Evolutionary conservation across 345 rosid species (phyloP), one percentile per base, ranked within the genome.

Genomic region (Linum tenue): DNA sequence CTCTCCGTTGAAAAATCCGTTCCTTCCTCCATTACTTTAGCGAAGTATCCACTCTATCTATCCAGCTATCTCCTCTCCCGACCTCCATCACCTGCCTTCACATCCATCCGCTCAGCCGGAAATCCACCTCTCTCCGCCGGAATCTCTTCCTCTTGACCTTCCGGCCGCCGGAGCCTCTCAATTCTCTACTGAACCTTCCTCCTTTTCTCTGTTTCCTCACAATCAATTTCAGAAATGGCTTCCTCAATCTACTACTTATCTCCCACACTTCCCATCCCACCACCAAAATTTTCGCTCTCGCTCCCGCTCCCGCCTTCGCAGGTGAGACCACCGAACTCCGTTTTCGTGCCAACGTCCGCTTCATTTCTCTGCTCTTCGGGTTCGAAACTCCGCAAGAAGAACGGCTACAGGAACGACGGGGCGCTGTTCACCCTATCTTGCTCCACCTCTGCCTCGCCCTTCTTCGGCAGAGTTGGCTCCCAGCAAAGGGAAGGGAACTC

Each of bases 401-500:
- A 66, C 43, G 60, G 55, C 37, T 4, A 4, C 10, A 35, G 38
- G 43, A 39, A 69, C 3, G 50, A 71, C 48, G 81, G 80, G 5
- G 73, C 78, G 11, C 37, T 71, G 41, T 63, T 58, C 67, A 71
- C 80, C 2, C 73, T 70, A 35, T 82, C 96, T 3, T 86, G 94
- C 76, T 86, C 92, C 6, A 82, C 96, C 76, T 86, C 92, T 4
- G 81, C 97, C 64, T 67, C 91, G 22, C 75, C 87, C 75, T 86
- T 85, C 75, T 70, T 79, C 14, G 89, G 98, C 10, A 84, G 90
- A 72, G 90, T 84, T 15, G 98, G 96, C 51, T 80, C 58, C 39
- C 92, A 83, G 59, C 77, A 83, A 70, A 81, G 92, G 73, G 84
- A 83, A 71, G 97, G 97, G n/a, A 88, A 88, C 56, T 77, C 73